These are phyloP conservation scores for Hirsutella thompsonii DNA, from an alignment of 2,329 filamentous ascomycete genomes.

Conservation along the genomic window DNA sequence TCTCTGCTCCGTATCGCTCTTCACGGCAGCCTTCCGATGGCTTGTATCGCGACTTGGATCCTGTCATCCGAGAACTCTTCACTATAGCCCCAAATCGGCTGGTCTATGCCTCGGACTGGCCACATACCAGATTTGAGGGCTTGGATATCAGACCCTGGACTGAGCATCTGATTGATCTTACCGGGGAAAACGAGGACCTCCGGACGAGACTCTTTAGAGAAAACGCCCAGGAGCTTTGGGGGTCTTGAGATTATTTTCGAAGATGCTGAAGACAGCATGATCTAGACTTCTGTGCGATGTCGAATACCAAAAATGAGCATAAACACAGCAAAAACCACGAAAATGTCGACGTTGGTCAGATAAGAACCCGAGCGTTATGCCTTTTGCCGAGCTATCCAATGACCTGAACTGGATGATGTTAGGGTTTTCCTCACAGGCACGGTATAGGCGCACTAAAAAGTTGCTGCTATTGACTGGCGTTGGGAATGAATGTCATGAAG, in stretches of 20 bases:
- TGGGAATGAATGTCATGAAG: no score
- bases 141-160: constrained; percentile 33
- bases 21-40: constrained; percentile 20
- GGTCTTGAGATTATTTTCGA: not conserved
- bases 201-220: not conserved
- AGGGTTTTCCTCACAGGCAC: no score
- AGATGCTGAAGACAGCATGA: no score
- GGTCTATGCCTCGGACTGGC: constrained; percentile 52
- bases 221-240: not conserved
- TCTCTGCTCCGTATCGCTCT: constrained; percentile 46
- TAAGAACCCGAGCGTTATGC: no score
- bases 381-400: no score
- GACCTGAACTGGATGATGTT: no score
- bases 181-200: not conserved
- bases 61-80: constrained; percentile 35
- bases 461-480: no score
- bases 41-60: constrained; percentile 29
- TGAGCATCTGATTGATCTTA: not conserved
- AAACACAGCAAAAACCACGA: no score
- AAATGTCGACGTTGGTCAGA: no score
- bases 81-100: constrained; percentile 26
- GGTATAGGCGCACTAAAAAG: no score
- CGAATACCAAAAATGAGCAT: no score
- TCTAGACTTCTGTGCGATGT: no score
- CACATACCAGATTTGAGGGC: constrained; percentile 47